Evolutionary conservation across 1,284 basidiomycete species (phyloP).

Genomic region (Schizopora paradoxa): DNA sequence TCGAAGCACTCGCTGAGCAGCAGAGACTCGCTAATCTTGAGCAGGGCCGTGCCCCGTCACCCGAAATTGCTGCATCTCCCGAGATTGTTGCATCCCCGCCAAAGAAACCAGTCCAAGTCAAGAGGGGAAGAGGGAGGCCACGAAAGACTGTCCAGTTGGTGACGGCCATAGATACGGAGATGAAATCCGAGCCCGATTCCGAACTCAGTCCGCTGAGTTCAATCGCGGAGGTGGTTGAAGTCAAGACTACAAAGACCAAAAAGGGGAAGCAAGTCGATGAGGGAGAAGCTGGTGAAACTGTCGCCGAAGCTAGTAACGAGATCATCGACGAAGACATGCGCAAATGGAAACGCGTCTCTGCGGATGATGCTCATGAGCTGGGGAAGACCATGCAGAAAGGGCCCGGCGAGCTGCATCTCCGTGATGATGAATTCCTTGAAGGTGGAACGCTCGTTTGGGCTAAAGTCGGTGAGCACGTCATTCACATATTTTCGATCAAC

Average conservation of each 20-base stretch:
- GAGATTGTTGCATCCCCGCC: conserved; percentile 9
- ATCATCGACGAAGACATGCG: background rate
- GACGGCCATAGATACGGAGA: conserved; percentile 4
- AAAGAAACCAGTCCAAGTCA: no score
- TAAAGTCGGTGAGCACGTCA: conserved; percentile 45
- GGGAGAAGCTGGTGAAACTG: background rate
- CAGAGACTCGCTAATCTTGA: no score
- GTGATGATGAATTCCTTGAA: conserved; percentile 28
- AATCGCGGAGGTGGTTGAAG: conserved; percentile 24
- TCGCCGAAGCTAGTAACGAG: background rate
- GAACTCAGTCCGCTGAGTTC: conserved; percentile 31
- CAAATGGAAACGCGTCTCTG: background rate
- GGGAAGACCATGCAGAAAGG: conserved; percentile 7
- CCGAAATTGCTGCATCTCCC: conserved; percentile 9
- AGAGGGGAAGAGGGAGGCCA: no score
- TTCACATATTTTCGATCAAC: background rate
- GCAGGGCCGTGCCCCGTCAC: conserved; percentile 10
- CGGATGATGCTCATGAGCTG: conserved; percentile 9
- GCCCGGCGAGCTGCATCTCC: conserved; percentile 24
- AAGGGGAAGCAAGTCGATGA: conserved; percentile 1
- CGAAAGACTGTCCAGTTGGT: background rate
- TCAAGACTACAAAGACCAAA: conserved; percentile 7
- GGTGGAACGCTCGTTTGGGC: conserved; percentile 52
- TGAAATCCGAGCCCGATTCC: conserved; percentile 23
- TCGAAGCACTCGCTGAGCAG: conserved; percentile 27